Base-by-base conservation (phyloP, 2,329 filamentous ascomycete genomes). In the Coniochaeta prunicola region DNA sequence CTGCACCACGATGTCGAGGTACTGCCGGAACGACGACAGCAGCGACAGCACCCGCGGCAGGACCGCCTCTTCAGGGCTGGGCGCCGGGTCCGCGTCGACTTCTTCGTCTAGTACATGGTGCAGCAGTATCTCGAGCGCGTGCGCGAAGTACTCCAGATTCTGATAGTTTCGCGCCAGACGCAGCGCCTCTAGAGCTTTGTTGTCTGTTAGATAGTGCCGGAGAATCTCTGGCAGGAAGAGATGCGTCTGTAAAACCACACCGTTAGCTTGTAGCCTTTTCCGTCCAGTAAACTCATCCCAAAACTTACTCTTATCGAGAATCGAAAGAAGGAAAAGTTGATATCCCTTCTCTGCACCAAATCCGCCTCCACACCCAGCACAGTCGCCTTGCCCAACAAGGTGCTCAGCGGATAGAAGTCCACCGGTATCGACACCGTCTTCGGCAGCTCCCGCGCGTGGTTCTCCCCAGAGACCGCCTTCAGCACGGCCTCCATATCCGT, bases 41-140 rank as follows among this genome's bases (percentile, higher is more conserved):
- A 87, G 77, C 0, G 83, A 87, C 24, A 87, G 70, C 1, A 87
- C 84, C 3, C 86, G 73, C 67, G 85, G 81, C 67, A 92, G 69
- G 64, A 89, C 74, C 66, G 88, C 78, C 70, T 85, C 79, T 63
- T 87, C 85, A 0, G 85, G 84, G 15, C 78, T 74, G 1, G 85
- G 85, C 4, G 80, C 78, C 0, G 82, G 78, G 61, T 69, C 64
- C 19, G 68, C 83, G 67, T 97, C 94, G 1, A 96, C 93, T 71
- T 97, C 94, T 64, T 96, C 91, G 67, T 99, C 94, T 1, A 99
- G 80, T 4, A 97, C 92, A 63, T 94, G 88, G 70, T 99, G 94
- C 13, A 99, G 80, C 21, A 99, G 80, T 48, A 99, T 85, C 71
- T 99, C 94, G 30, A 99, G 80, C 0, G 90, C 93, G 69, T 99